A percentile compares a stretch with the other conserved stretches of the same genome.
phyloP scores from a whole-genome alignment of 2,329 filamentous ascomycete species.

The Verticillium albo-atrum region DNA sequence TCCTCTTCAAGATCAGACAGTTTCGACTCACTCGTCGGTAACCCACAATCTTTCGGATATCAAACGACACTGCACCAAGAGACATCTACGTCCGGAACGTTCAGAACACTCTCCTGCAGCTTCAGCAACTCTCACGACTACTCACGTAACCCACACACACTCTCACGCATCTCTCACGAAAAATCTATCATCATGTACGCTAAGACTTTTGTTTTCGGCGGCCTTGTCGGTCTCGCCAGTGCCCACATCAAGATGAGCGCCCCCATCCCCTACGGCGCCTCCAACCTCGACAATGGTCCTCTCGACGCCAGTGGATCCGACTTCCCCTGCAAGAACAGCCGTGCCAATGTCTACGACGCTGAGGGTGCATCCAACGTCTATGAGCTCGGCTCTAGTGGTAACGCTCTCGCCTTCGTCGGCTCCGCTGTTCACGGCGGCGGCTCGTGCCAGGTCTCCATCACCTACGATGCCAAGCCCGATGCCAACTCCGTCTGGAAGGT shows the following conservation, averaged over 20 bases:
- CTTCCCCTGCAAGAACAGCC: conserved; percentile 80
- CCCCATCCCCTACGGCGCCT: conserved; percentile 58
- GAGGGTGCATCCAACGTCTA: conserved; percentile 52
- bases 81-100: conserved; percentile 36
- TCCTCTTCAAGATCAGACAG: neutral
- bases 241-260: conserved; percentile 73
- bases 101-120: conserved; percentile 15
- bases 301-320: conserved; percentile 55
- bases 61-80: conserved; percentile 7
- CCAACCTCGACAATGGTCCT: conserved; percentile 54
- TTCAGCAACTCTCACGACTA: conserved; percentile 9
- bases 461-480: conserved; percentile 68
- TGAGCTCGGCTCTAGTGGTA: conserved; percentile 52
- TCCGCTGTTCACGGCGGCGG: conserved; percentile 83
- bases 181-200: conserved; percentile 50
- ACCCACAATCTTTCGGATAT: conserved; percentile 7
- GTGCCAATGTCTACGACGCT: conserved; percentile 40
- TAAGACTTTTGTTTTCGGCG: conserved; percentile 45
- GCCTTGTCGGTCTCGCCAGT: conserved; percentile 54
- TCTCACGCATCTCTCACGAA: conserved; percentile 13
- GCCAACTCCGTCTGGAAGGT: conserved; percentile 75
- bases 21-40: conserved; percentile 4
- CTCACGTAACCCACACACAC: neutral
- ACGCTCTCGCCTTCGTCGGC: conserved; percentile 63
- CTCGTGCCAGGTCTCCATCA: conserved; percentile 85